These are phyloP conservation scores for Talaromyces sp. DNA, from an alignment of 2,329 filamentous ascomycete genomes.

Conservation along the genomic window DNA sequence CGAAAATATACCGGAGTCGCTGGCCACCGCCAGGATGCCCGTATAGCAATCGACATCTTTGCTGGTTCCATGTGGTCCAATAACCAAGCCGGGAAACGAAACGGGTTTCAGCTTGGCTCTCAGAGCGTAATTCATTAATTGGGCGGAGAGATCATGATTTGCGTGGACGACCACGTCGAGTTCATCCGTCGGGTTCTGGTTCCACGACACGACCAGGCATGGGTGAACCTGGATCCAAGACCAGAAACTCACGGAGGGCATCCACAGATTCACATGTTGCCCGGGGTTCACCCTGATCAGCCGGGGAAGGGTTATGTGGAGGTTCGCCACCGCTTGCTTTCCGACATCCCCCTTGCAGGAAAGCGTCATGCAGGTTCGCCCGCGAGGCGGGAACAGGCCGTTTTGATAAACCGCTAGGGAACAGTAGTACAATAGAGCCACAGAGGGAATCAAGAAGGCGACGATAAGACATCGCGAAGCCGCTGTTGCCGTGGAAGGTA, in stretches of 20 bases:
- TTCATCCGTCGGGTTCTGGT: constrained; percentile 21
- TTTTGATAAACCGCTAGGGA: no score
- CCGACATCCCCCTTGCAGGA: no score
- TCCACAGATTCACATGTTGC: constrained; percentile 31
- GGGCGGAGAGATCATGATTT: constrained; percentile 6
- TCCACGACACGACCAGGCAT: constrained; percentile 29
- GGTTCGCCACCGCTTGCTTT: no score
- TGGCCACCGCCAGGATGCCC: not conserved
- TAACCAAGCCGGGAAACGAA: not conserved
- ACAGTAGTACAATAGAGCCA: not conserved
- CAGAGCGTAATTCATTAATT: constrained; percentile 29
- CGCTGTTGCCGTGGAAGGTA: not conserved
- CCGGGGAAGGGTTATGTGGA: constrained; percentile 22
- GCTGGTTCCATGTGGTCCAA: not conserved
- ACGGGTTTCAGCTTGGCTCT: constrained; percentile 9
- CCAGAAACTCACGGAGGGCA: constrained; percentile 25
- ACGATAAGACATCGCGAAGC: no score
- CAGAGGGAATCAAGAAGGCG: no score
- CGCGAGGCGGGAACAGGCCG: constrained; percentile 9
- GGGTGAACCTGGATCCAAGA: constrained; percentile 27
- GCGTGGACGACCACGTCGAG: constrained; percentile 35
- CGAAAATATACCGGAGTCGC: not conserved
- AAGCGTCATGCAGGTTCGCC: not conserved
- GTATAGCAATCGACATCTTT: not conserved
- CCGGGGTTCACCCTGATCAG: constrained; percentile 25